Percentiles rank a stretch among this genome's conserved stretches.
Conservation (phyloP, 305 asterid species). For the Fraxinus velutina region DNA sequence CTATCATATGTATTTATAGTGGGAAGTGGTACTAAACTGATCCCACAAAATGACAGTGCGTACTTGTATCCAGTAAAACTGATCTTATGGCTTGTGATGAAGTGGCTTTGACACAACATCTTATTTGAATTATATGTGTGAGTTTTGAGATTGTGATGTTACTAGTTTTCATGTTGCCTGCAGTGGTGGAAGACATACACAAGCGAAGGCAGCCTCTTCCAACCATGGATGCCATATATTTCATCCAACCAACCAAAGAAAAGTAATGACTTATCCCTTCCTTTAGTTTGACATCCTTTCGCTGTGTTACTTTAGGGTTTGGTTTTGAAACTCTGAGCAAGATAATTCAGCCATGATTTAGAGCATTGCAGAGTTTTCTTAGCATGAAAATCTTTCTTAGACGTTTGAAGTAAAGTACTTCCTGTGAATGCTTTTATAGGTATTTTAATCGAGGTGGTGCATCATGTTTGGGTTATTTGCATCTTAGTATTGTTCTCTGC, state of each 20-base stretch:
- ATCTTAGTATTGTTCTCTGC: background rate
- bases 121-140: background rate
- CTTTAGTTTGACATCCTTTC: conserved; percentile 14
- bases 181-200: conserved; percentile 99
- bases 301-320: conserved; percentile 1
- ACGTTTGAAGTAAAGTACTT: background rate
- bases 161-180: conserved; percentile 34
- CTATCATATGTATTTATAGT: background rate
- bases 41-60: background rate
- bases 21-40: background rate
- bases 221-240: conserved; percentile 96
- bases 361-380: background rate
- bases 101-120: background rate
- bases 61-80: background rate
- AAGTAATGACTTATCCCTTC: conserved; percentile 44
- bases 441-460: background rate
- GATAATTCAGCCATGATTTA: conserved; percentile 1
- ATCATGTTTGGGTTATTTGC: background rate
- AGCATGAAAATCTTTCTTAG: background rate
- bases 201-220: conserved; percentile 95
- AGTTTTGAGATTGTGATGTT: conserved; percentile 25
- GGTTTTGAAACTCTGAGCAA: background rate
- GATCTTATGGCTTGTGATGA: conserved; percentile 7
- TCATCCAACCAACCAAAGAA: conserved; percentile 93
- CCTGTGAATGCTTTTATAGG: background rate